These are phyloP conservation scores for Westerdykella aurantiaca DNA, from an alignment of 2,329 filamentous ascomycete genomes.

Conservation along the genomic window DNA sequence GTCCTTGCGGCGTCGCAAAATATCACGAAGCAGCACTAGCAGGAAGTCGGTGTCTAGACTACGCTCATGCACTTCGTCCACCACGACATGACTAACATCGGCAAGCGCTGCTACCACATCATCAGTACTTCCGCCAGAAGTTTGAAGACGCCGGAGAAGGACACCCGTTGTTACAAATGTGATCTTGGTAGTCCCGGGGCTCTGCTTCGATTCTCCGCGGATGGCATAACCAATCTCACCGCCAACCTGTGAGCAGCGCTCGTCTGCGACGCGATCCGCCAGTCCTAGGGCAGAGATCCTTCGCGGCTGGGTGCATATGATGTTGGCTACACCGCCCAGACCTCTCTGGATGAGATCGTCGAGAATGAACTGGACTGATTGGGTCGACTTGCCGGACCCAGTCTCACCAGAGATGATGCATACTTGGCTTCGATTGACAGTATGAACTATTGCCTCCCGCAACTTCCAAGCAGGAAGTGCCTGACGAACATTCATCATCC, in stretches of 20 bases:
- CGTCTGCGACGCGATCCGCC: constrained; percentile 89
- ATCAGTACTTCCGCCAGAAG: constrained; percentile 71
- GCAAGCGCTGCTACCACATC: constrained; percentile 76
- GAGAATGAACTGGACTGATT: constrained; percentile 91
- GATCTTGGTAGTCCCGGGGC: constrained; percentile 69
- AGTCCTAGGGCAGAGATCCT: constrained; percentile 91
- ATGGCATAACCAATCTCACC: constrained; percentile 90
- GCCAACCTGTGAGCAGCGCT: constrained; percentile 74
- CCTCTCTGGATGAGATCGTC: constrained; percentile 78
- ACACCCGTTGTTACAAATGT: constrained; percentile 97
- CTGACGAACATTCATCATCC: constrained; percentile 68
- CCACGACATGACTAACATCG: constrained; percentile 89
- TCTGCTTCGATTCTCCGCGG: constrained; percentile 77
- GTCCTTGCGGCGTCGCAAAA: constrained; percentile 66
- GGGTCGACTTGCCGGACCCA: constrained; percentile 92
- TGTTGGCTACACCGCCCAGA: constrained; percentile 73
- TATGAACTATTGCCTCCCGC: constrained; percentile 67
- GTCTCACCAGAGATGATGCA: constrained; percentile 97
- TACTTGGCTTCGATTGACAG: constrained; percentile 73
- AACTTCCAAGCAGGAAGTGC: constrained; percentile 83
- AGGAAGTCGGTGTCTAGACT: constrained; percentile 94
- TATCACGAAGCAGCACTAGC: constrained; percentile 77
- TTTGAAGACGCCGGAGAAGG: constrained; percentile 82
- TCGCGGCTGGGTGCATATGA: constrained; percentile 91
- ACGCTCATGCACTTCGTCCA: constrained; percentile 94